Evolutionary conservation across 192 early-diverging fungal species (phyloP).

Genomic region (Gonapodya sp.): DNA sequence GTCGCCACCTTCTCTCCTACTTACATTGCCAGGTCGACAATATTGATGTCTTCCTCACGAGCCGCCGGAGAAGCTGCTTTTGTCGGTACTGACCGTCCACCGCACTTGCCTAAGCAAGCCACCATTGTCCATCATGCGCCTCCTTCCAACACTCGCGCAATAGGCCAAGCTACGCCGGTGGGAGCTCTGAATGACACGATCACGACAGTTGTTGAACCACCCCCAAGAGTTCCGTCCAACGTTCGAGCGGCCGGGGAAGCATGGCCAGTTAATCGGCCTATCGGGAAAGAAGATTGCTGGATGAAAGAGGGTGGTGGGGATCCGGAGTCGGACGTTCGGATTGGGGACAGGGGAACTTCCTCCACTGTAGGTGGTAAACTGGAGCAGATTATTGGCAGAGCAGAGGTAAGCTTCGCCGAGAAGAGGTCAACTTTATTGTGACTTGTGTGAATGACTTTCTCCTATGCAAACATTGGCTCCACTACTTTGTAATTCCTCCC

Average conservation of each 20-base stretch:
- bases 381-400: neutral
- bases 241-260: neutral
- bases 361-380: neutral
- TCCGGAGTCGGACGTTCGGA: neutral
- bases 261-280: neutral
- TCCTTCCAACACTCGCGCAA: neutral
- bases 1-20: too few species aligned
- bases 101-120: neutral
- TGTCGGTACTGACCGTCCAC: neutral
- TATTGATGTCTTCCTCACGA: neutral
- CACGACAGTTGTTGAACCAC: neutral
- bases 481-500: neutral
- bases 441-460: too few species aligned
- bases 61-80: neutral
- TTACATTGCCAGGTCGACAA: neutral
- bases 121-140: neutral
- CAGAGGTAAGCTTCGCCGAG: neutral
- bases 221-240: neutral
- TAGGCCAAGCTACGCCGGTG: neutral
- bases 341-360: neutral
- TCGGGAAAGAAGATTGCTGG: too few species aligned
- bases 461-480: too few species aligned
- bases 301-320: too few species aligned
- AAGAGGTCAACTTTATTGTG: neutral
- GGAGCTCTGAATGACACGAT: neutral